Evolutionary conservation across 129 eudicot genomes (phyloP).

Genomic region (Smallanthus sonchifolius): DNA sequence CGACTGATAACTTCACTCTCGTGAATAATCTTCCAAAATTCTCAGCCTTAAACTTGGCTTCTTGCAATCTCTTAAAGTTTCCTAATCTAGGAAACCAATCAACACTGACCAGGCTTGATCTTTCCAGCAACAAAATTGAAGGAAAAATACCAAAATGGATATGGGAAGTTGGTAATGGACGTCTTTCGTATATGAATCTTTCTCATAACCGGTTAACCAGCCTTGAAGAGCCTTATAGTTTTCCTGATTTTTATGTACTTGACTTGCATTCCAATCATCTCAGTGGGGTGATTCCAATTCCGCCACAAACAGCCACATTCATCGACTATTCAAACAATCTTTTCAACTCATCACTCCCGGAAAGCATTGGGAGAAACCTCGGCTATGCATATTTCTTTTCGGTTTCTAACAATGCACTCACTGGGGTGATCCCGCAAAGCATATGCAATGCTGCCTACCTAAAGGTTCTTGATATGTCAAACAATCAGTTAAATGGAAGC

Average conservation of each 20-base stretch:
- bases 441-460: constrained; percentile 37
- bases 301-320: constrained; percentile 22
- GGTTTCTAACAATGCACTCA: constrained; percentile 34
- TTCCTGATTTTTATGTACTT: constrained; percentile 1
- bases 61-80: constrained; percentile 38
- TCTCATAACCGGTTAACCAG: constrained; percentile 34
- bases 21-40: constrained; percentile 26
- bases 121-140: constrained; percentile 50
- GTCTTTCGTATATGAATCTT: constrained; percentile 36
- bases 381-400: constrained; percentile 17
- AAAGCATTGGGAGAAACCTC: constrained; percentile 13
- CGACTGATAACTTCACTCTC: constrained; percentile 7
- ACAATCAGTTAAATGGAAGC: constrained; percentile 24
- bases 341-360: constrained; percentile 34
- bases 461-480: constrained; percentile 37
- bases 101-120: constrained; percentile 29
- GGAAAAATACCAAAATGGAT: constrained; percentile 66
- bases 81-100: constrained; percentile 47
- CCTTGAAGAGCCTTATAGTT: constrained; percentile 32
- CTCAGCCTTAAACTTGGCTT: constrained; percentile 36
- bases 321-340: constrained; percentile 44
- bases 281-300: constrained; percentile 40
- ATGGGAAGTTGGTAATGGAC: constrained; percentile 33
- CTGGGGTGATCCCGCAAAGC: constrained; percentile 38
- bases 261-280: constrained; percentile 53